Evolutionary conservation across 2,329 filamentous ascomycete species (phyloP), one percentile per base, ranked within the genome.

Genomic region (Meredithiella fracta): DNA sequence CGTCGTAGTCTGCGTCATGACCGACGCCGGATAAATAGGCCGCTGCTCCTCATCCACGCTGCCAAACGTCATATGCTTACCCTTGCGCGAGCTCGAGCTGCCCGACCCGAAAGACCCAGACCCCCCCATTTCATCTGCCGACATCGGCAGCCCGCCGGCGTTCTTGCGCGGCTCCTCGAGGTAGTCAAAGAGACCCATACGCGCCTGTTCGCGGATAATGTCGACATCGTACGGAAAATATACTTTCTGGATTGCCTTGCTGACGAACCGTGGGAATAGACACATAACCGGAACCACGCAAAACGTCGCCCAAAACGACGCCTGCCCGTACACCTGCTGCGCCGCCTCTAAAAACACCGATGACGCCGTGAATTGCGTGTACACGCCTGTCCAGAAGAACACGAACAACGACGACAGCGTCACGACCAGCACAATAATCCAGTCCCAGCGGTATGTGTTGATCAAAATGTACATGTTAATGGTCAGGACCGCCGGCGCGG

Each of bases 381-480:
- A 98, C 38, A 94, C 77, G 29, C 89, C 92, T 4, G 92, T 96
- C 89, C 92, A 97, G 72, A 94, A 85, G 74, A 89, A 98, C 65
- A 97, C 80, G 63, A 96, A 79, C 29, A 97, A 67, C 60, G 85
- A 85, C 69, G 89, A 95, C 67, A 97, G 77, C 23, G 70, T 70
- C 53, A 94, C 84, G 60, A 96, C 83, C 58, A 95, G 72, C 22
- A 90, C 69, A 70, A 94, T 94, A 64, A 98, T 74, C 91, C 91
- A 98, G 67, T 98, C 92, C 92, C 92, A 98, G 59, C 91, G 81
- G 68, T 95, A 97, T 0, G 86, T 94, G 70, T 98, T 98, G 72
- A 97, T 82, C 61, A 98, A 73, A 62, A 98, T 87, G 72, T 97
- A 98, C 58, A 83, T 72, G 68, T 98, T 98, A 73, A 95, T 94